Conservation (phyloP, 1,284 basidiomycete species). For the Bjerkandera adusta region DNA sequence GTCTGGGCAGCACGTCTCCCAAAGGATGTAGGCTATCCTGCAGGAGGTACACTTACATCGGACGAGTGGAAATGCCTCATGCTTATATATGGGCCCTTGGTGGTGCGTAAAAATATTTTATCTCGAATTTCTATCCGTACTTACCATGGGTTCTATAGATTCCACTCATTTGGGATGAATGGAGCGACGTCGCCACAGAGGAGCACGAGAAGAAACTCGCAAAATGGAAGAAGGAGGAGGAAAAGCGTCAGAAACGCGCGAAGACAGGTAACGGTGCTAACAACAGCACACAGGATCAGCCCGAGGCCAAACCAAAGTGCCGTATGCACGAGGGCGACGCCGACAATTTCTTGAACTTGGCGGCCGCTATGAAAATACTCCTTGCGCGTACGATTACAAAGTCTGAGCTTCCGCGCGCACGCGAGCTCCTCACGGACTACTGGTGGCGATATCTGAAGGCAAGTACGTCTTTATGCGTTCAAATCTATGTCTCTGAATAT, state of each 20-base stretch:
- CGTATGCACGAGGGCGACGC: conserved; percentile 12
- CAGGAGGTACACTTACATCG: conserved; percentile 32
- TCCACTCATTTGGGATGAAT: conserved; percentile 19
- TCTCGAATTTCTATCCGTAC: neutral
- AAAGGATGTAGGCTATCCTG: conserved; percentile 29
- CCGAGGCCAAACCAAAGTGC: conserved; percentile 5
- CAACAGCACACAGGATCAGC: neutral
- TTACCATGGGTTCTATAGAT: conserved; percentile 2
- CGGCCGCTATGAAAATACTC: conserved; percentile 14
- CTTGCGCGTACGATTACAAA: conserved; percentile 1
- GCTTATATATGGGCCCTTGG: conserved; percentile 22
- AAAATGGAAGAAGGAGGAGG: conserved; percentile 14
- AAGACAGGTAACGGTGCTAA: neutral
- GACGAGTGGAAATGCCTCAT: conserved; percentile 30
- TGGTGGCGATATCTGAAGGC: conserved; percentile 8
- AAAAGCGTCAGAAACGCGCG: neutral
- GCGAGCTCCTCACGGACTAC: conserved; percentile 8
- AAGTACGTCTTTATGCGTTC: neutral
- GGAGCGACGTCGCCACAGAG: conserved; percentile 5
- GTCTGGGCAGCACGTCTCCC: conserved; percentile 29
- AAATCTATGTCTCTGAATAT: neutral
- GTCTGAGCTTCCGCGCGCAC: conserved; percentile 7
- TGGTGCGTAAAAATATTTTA: conserved; percentile 24
- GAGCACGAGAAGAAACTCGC: conserved; percentile 7
- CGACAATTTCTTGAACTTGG: conserved; percentile 14